A percentile compares a stretch with the other conserved stretches of the same genome.
Evolutionary conservation across 1,284 basidiomycete genomes (phyloP).

Genomic region (Sparassis latifolia): DNA sequence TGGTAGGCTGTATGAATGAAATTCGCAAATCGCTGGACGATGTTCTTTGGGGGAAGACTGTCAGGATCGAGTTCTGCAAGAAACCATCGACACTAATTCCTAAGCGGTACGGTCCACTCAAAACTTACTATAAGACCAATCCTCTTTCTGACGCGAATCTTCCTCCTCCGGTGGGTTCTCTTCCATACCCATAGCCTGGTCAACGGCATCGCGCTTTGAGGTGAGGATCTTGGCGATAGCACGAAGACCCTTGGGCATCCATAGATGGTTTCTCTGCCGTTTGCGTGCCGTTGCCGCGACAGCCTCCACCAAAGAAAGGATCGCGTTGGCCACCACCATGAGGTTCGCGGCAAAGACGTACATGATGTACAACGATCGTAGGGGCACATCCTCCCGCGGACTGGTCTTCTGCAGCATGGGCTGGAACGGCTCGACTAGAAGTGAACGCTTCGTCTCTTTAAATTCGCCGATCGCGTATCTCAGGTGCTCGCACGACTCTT

Average conservation of each 20-base stretch:
- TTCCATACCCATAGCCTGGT: conserved; percentile 28
- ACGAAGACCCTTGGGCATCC: conserved; percentile 45
- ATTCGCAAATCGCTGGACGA: conserved; percentile 32
- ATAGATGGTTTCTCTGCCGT: conserved; percentile 35
- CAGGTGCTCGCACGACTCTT: conserved; percentile 32
- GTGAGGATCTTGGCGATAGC: conserved; percentile 32
- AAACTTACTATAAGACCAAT: conserved; percentile 29
- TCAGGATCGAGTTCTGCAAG: conserved; percentile 40
- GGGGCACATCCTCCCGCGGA: conserved; percentile 18
- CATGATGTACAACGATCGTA: conserved; percentile 39
- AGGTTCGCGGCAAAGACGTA: conserved; percentile 44
- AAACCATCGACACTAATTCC: neutral
- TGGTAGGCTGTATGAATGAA: conserved; percentile 29
- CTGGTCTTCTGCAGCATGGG: conserved; percentile 20
- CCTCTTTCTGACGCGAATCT: conserved; percentile 21
- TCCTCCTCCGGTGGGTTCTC: conserved; percentile 20
- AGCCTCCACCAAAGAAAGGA: conserved; percentile 38
- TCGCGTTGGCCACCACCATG: conserved; percentile 33
- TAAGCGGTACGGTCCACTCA: neutral
- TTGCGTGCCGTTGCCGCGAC: conserved; percentile 35
- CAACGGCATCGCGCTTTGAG: conserved; percentile 14
- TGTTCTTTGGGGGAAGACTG: conserved; percentile 38
- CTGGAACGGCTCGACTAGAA: conserved; percentile 43
- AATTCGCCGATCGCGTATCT: conserved; percentile 33
- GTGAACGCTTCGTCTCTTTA: conserved; percentile 32